Base-by-base conservation (phyloP, 1,284 basidiomycete genomes). In the Trichosporon sp. region DNA sequence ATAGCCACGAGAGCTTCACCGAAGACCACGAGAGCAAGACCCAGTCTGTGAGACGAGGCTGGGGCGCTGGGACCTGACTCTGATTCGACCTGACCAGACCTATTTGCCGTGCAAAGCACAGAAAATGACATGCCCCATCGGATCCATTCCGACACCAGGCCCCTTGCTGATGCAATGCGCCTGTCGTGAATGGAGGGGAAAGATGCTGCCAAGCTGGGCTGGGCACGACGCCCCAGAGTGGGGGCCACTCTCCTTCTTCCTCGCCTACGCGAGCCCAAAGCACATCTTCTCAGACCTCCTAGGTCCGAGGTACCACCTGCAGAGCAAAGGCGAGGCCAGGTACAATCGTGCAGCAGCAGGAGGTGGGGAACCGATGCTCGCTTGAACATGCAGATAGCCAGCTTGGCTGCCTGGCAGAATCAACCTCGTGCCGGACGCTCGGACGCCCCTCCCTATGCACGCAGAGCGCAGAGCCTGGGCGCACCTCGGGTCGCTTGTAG, bases 81-180 rank as follows among this genome's bases (percentile, higher is more conserved):
- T n/a, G n/a, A n/a, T n/a, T n/a, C n/a, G n/a, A n/a, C n/a, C n/a
- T n/a, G n/a, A n/a, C 37, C 37, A 19, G 37, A 7, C 37, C 6
- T 16, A n/a, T 37, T 44, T n/a, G n/a, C n/a, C n/a, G n/a, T n/a
- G n/a, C n/a, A n/a, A n/a, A n/a, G n/a, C n/a, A n/a, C n/a, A n/a
- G n/a, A 4, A 27, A 10, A 10, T 29, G 46, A 25, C 49, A 27
- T 54, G 49, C 25, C 49, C 49, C 49, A 29, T n/a, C 25, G 25
- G 11, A 29, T 29, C 49, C 25, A 27, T 29, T 29, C 25, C 49
- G 25, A 16, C 49, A 9, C 49, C 49, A 16, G 49, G 14, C 25
- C 25, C 27, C 46, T 52, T 54, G 49, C 49, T 54, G 25, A 54
- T 54, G 49, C 49, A 54, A 54, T 54, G 49, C 49, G 49, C 29